Percentiles rank a stretch among this genome's conserved stretches.
Conservation (phyloP, 2,329 filamentous ascomycete species). For the Shiraia sp. region DNA sequence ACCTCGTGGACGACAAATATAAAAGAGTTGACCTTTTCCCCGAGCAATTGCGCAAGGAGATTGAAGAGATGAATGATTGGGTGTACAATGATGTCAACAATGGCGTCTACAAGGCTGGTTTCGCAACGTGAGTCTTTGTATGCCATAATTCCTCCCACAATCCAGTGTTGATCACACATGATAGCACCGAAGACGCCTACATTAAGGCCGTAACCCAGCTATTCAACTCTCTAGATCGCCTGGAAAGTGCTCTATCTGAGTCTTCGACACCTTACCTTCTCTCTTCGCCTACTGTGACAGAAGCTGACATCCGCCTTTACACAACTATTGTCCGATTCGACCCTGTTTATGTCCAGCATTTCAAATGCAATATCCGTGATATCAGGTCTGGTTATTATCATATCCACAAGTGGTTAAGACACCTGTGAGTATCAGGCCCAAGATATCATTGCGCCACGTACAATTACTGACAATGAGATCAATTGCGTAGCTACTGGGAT, state of each 20-base stretch:
- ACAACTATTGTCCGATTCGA: slow-evolving; percentile 67
- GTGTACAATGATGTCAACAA: slow-evolving; percentile 59
- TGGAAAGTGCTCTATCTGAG: slow-evolving; percentile 48
- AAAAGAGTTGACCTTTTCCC: slow-evolving; percentile 52
- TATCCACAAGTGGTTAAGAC: slow-evolving; percentile 79
- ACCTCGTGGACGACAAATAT: slow-evolving; percentile 50
- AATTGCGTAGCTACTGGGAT: slow-evolving; percentile 45
- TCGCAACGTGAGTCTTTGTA: slow-evolving; percentile 48
- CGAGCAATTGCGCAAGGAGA: slow-evolving; percentile 47
- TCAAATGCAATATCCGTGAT: slow-evolving; percentile 82
- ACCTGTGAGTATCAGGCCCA: slow-evolving; percentile 71
- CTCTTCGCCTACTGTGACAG: slow-evolving; percentile 50
- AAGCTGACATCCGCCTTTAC: slow-evolving; percentile 56
- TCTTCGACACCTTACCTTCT: slow-evolving; percentile 53
- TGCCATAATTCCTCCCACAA: not conserved
- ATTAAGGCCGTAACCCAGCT: slow-evolving; percentile 50
- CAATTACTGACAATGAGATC: not conserved
- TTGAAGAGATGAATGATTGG: slow-evolving; percentile 57
- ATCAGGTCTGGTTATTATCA: slow-evolving; percentile 82
- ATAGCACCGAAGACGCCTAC: slow-evolving; percentile 54
- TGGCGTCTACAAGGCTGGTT: slow-evolving; percentile 57
- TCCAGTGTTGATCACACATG: not conserved
- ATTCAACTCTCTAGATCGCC: slow-evolving; percentile 54
- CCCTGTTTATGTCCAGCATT: slow-evolving; percentile 60
- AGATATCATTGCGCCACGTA: not conserved